Percentiles rank a stretch among this genome's conserved stretches.
These are phyloP conservation scores for Lumnitzera littorea DNA, from an alignment of 345 rosid genomes.

Conservation along the genomic window DNA sequence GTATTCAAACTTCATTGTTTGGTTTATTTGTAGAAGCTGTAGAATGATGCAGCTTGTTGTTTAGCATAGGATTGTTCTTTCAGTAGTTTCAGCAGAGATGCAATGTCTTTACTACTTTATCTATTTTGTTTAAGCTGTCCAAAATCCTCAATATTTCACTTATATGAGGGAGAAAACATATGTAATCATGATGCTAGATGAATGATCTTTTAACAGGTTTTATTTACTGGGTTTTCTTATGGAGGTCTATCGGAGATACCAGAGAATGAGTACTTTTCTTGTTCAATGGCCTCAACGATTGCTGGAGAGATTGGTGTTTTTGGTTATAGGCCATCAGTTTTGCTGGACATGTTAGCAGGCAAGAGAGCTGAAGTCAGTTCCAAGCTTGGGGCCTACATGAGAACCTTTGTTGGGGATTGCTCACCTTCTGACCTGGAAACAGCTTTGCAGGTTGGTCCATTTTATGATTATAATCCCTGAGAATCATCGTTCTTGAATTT, in stretches of 20 bases:
- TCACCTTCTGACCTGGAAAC: slow-evolving; percentile 88
- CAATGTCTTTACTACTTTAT: too few relatives aligned
- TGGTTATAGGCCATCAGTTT: slow-evolving; percentile 79
- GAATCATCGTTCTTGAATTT: too few relatives aligned
- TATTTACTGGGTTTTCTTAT: slow-evolving; percentile 86
- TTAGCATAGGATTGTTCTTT: too few relatives aligned
- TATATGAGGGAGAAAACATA: background rate
- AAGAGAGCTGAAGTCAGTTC: slow-evolving; percentile 88
- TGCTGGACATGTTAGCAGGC: slow-evolving; percentile 94
- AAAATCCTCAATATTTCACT: background rate
- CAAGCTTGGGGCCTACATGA: slow-evolving; percentile 70
- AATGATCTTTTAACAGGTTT: slow-evolving; percentile 40
- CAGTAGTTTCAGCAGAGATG: too few relatives aligned
- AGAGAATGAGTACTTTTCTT: slow-evolving; percentile 71
- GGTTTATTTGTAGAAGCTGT: too few relatives aligned
- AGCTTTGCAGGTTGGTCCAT: slow-evolving; percentile 77
- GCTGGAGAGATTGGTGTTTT: slow-evolving; percentile 89
- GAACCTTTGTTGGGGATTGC: slow-evolving; percentile 82
- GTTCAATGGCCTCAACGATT: slow-evolving; percentile 79
- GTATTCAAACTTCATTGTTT: too few relatives aligned
- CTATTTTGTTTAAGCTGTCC: too few relatives aligned
- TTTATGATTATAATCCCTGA: slow-evolving; percentile 4
- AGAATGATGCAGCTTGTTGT: too few relatives aligned
- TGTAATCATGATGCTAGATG: background rate
- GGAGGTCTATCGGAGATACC: slow-evolving; percentile 92